Evolutionary conservation across 192 early-diverging fungal genomes (phyloP).

Genomic region (Rhizophlyctis rosea): DNA sequence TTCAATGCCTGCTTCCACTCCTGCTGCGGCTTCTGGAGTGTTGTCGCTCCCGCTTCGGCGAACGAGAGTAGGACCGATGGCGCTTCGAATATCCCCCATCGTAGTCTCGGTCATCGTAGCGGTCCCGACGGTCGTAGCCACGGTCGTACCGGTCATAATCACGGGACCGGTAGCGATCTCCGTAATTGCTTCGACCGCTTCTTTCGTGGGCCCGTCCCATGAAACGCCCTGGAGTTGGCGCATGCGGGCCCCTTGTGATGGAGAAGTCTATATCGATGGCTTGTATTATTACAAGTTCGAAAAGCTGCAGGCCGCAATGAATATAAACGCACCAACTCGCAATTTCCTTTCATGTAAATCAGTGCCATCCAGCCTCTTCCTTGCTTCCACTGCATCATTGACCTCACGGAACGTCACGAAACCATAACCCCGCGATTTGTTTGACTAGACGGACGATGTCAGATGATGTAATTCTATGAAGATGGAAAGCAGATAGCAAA

Average conservation of each 20-base stretch:
- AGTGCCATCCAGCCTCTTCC: slow-evolving; percentile 56
- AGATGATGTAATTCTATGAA: slow-evolving; percentile 1
- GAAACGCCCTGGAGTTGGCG: slow-evolving; percentile 71
- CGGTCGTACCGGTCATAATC: slow-evolving; percentile 12
- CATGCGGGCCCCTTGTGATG: slow-evolving; percentile 58
- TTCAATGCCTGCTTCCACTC: no score
- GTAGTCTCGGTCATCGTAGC: slow-evolving; percentile 15
- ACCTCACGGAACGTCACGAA: slow-evolving; percentile 57
- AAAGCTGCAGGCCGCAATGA: slow-evolving; percentile 1
- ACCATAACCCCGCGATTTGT: slow-evolving; percentile 66
- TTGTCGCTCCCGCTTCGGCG: no score
- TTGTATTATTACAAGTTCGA: background rate
- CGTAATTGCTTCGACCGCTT: slow-evolving; percentile 24
- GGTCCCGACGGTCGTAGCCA: no score
- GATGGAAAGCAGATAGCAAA: slow-evolving; percentile 1
- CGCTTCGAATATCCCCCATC: no score
- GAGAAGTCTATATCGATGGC: slow-evolving; percentile 39
- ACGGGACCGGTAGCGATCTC: slow-evolving; percentile 30
- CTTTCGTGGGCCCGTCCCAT: slow-evolving; percentile 55
- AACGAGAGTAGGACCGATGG: no score
- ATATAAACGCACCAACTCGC: slow-evolving; percentile 50
- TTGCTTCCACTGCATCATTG: slow-evolving; percentile 52
- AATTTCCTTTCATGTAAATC: slow-evolving; percentile 59
- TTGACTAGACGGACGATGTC: slow-evolving; percentile 38
- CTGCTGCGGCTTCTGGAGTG: no score